Base-by-base conservation (phyloP, 2,329 filamentous ascomycete species). In the Orbilia javanica region DNA sequence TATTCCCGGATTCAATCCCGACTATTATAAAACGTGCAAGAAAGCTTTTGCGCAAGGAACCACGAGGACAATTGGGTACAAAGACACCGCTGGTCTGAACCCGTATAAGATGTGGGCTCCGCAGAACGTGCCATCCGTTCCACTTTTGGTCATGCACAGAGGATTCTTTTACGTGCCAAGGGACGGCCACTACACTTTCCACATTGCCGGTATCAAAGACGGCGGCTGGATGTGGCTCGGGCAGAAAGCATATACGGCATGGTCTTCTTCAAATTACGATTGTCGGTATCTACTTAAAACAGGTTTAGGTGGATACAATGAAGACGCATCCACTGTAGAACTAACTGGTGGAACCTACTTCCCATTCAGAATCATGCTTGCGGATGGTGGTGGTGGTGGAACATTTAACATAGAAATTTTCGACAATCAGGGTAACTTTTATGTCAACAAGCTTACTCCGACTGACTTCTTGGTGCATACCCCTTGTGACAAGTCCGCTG, bases 291-390 rank as follows among this genome's bases (percentile, higher is more conserved):
- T 52, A 52, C 48, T 52, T 44, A 52, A 48, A 52, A 36, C 25
- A 42, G 15, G 46, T n/a, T 36, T 31, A 7, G 36, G 27, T 36
- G 46, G 46, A 22, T 42, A 36, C 31, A 39, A 29, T 44, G 29
- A 31, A 53, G 29, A 27, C 27, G 39, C 44, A 27, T 6, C 20
- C 42, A 29, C 22, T 29, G 4, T 20, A 44, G 4, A n/a, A 44
- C n/a, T 67, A 25, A 55, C 48, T 27, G 64, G 29, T 20, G 64
- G 64, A 55, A 67, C 64, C 5, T 67, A 67, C 39, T 39, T 67
- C 36, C 64, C 64, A 39, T 67, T 67, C 48, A 67, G 64, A 67
- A 42, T 67, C 31, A 31, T 55, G 48, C 27, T 50, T 36, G 64
- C 64, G 11, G 64, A 67, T 55, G 64, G 64, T n/a, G 46, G 34